These are phyloP conservation scores for Camptophora hylomeconis DNA, from an alignment of 2,329 filamentous ascomycete species.

Conservation along the genomic window DNA sequence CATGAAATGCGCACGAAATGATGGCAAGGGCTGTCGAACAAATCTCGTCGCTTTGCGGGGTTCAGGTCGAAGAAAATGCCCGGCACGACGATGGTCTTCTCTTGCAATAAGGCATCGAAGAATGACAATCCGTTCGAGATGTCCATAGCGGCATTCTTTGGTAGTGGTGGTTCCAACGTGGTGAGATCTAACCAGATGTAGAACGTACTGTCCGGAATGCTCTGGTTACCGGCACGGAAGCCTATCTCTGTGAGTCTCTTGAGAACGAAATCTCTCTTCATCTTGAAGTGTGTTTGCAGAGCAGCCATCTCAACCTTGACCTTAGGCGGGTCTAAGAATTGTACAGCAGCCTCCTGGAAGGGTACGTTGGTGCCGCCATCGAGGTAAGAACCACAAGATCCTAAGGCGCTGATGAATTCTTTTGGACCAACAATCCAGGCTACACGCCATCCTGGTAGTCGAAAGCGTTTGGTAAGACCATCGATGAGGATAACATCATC, in stretches of 20 bases:
- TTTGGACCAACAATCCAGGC: constrained; percentile 94
- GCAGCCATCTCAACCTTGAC: constrained; percentile 80
- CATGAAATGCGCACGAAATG: constrained; percentile 77
- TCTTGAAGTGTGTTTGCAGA: constrained; percentile 77
- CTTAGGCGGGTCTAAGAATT: constrained; percentile 77
- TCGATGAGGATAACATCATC: constrained; percentile 92
- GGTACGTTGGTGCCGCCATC: constrained; percentile 90
- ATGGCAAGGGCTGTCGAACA: constrained; percentile 92
- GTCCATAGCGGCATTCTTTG: constrained; percentile 43
- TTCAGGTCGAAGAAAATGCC: constrained; percentile 98
- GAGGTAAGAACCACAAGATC: constrained; percentile 83
- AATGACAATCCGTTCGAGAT: constrained; percentile 93
- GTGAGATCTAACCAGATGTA: constrained; percentile 68
- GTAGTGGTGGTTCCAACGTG: constrained; percentile 37
- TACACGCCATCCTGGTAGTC: constrained; percentile 89
- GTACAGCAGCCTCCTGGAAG: constrained; percentile 85
- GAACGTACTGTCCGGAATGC: constrained; percentile 82
- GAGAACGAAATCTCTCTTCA: constrained; percentile 87
- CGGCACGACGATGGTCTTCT: constrained; percentile 93
- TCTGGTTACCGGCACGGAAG: constrained; percentile 56
- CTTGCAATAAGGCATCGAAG: constrained; percentile 83
- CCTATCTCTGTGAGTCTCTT: constrained; percentile 70
- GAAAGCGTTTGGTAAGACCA: constrained; percentile 91
- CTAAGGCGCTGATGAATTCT: constrained; percentile 88
- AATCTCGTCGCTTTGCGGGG: constrained; percentile 71